Evolutionary conservation across 441 rosid genomes (phyloP).

Genomic region (Croton laevigatus): DNA sequence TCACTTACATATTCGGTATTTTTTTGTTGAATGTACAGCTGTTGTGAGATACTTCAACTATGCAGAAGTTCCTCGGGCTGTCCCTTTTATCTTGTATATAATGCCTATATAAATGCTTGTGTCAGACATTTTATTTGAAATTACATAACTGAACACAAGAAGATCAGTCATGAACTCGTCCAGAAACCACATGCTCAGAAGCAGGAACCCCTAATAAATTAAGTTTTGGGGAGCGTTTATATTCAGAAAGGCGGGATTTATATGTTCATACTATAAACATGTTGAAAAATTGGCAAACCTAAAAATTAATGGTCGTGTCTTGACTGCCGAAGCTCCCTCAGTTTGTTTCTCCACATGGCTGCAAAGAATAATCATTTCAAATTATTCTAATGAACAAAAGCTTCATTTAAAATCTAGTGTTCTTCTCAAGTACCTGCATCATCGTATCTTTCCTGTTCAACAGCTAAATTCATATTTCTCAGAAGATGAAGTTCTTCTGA

Average conservation of each 20-base stretch:
- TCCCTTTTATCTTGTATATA: background rate
- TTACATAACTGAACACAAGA: constrained; percentile 7
- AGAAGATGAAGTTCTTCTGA: constrained; percentile 70
- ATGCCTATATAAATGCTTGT: background rate
- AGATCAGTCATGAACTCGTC: background rate
- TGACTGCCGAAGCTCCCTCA: constrained; percentile 51
- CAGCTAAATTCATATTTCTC: constrained; percentile 69
- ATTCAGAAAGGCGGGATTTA: background rate
- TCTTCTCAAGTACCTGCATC: constrained; percentile 70
- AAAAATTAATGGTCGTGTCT: constrained; percentile 33
- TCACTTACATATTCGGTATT: constrained; percentile 4
- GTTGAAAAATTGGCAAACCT: constrained; percentile 21
- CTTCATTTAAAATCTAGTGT: background rate
- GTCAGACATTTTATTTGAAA: constrained; percentile 5
- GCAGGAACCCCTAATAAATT: background rate
- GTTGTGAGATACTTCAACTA: background rate
- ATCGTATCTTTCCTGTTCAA: constrained; percentile 75
- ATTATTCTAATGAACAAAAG: constrained; percentile 10
- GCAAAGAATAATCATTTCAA: constrained; percentile 24
- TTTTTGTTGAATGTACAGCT: constrained; percentile 14
- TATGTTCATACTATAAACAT: background rate
- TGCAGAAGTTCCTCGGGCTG: background rate
- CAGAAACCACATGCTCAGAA: constrained; percentile 3
- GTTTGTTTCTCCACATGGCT: constrained; percentile 71
- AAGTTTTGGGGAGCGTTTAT: constrained; percentile 1